Evolutionary conservation across 139 green algal species (phyloP).

Genomic region (Dunaliella primolecta): DNA sequence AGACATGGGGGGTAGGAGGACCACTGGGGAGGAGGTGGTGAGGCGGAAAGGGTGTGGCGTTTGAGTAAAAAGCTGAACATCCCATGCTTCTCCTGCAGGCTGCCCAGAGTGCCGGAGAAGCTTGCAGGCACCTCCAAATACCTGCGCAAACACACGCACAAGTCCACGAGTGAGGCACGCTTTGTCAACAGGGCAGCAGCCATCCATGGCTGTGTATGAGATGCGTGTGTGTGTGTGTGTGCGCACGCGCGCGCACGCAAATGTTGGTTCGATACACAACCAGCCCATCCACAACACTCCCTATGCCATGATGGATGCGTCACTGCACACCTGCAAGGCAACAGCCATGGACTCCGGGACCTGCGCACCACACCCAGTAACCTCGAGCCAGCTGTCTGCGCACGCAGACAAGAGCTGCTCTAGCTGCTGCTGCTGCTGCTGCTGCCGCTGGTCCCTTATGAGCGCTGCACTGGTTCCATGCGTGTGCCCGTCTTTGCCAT

Average conservation of each 20-base stretch:
- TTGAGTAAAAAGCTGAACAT: background rate
- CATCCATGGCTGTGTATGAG: no score
- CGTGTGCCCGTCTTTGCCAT: no score
- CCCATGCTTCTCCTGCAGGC: background rate
- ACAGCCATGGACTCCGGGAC: background rate
- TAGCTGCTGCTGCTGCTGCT: background rate
- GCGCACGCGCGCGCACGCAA: background rate
- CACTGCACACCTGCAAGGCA: background rate
- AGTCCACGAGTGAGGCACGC: no score
- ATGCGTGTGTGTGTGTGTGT: background rate
- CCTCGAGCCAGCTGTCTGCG: background rate
- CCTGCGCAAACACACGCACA: background rate
- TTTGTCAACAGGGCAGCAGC: no score
- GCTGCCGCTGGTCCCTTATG: background rate
- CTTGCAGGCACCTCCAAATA: background rate
- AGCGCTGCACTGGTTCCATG: no score
- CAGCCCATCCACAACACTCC: no score
- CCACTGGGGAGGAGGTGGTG: background rate
- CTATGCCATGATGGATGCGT: no score
- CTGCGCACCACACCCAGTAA: background rate
- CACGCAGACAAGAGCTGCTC: background rate
- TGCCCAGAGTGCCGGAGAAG: background rate
- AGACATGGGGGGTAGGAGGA: background rate
- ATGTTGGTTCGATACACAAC: no score
- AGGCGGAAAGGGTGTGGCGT: background rate